These are phyloP conservation scores for Silene noctiflora DNA, from an alignment of 179 eudicot genomes.

Conservation along the genomic window DNA sequence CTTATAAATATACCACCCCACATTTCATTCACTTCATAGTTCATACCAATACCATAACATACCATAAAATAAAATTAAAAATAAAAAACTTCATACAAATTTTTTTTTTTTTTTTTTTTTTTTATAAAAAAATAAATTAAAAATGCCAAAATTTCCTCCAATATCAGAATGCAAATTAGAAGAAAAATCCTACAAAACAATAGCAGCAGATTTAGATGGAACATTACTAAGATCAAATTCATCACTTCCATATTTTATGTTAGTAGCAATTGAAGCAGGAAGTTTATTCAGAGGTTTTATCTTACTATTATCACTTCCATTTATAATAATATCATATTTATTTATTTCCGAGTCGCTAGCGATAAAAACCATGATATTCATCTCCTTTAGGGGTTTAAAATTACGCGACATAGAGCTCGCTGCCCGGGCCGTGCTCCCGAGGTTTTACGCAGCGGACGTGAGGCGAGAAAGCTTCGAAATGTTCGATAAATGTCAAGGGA, in stretches of 20 bases:
- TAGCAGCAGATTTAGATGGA: constrained; percentile 95
- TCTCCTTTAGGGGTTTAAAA: constrained; percentile 61
- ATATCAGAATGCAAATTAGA: constrained; percentile 50
- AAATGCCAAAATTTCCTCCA: constrained; percentile 45
- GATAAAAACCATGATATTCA: constrained; percentile 65
- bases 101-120: no score
- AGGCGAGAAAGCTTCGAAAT: constrained; percentile 65
- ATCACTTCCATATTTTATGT: constrained; percentile 90
- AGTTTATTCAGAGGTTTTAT: constrained; percentile 68
- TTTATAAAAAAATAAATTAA: background rate
- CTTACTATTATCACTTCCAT: constrained; percentile 64
- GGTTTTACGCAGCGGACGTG: constrained; percentile 79
- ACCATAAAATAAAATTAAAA: no score
- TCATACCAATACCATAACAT: no score
- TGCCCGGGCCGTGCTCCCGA: constrained; percentile 73
- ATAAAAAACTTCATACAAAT: background rate
- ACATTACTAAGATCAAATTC: constrained; percentile 57
- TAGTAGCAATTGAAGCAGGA: constrained; percentile 87
- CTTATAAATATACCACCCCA: constrained; percentile 1
- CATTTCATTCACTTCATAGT: background rate
- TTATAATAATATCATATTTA: constrained; percentile 61
- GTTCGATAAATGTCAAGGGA: constrained; percentile 50
- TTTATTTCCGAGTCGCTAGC: constrained; percentile 78
- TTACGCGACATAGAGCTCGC: constrained; percentile 76
- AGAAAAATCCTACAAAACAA: constrained; percentile 34